These are phyloP conservation scores for Candida anglica DNA, from an alignment of 805 yeast species.

Conservation along the genomic window DNA sequence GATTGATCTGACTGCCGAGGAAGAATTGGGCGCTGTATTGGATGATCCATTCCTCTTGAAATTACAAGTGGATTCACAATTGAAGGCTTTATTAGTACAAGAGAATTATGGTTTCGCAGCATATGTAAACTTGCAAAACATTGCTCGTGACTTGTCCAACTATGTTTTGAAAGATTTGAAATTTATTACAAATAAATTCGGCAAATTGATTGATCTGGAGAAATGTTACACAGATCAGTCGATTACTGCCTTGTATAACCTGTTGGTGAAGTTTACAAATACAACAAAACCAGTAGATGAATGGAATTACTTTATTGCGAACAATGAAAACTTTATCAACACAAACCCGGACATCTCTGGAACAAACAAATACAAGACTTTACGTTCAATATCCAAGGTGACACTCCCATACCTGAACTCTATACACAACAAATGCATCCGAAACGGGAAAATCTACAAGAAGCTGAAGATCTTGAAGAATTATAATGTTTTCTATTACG, in stretches of 20 bases:
- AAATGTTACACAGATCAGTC: conserved; percentile 13
- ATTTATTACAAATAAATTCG: conserved; percentile 28
- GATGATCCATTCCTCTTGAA: conserved; percentile 42
- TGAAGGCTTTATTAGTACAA: conserved; percentile 36
- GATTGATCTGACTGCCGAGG: conserved; percentile 18
- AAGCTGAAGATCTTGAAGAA: conserved; percentile 39
- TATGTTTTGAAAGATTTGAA: conserved; percentile 36
- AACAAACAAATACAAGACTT: conserved; percentile 15
- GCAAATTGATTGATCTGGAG: conserved; percentile 22
- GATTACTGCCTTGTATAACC: conserved; percentile 10
- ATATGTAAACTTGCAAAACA: conserved; percentile 37
- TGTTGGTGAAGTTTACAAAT: conserved; percentile 1
- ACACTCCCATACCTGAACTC: conserved; percentile 31
- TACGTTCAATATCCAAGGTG: conserved; percentile 47
- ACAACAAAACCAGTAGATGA: conserved; percentile 17
- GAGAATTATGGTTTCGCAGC: conserved; percentile 41
- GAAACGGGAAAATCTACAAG: conserved; percentile 38
- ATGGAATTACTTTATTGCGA: conserved; percentile 36
- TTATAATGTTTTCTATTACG: conserved; percentile 32
- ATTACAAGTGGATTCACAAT: conserved; percentile 34
- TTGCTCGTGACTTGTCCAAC: conserved; percentile 33
- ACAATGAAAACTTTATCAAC: conserved; percentile 58
- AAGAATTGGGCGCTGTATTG: conserved; percentile 21
- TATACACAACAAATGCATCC: conserved; percentile 35
- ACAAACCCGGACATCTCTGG: conserved; percentile 44